phyloP scores from a whole-genome alignment of 2,329 filamentous ascomycete species.

The Cordyceps javanica region DNA sequence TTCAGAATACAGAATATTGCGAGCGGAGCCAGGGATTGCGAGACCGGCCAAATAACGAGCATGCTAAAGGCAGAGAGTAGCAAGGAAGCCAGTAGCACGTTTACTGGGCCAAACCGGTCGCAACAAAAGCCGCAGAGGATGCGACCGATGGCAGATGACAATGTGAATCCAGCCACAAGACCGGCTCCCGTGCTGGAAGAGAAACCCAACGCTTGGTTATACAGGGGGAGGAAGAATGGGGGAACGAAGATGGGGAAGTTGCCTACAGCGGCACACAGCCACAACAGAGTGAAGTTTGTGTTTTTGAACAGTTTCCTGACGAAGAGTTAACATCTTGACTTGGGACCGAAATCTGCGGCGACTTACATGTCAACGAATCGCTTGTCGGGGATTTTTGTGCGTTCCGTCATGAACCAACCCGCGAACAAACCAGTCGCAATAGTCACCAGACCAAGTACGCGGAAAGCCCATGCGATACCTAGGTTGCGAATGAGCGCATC shows the following conservation, averaged over 20 bases:
- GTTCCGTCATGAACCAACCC: constrained; percentile 46
- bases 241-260: constrained; percentile 57
- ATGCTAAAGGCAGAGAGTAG: constrained; percentile 50
- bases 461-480: constrained; percentile 50
- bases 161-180: constrained; percentile 55
- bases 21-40: constrained; percentile 46
- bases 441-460: constrained; percentile 40
- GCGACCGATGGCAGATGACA: constrained; percentile 52
- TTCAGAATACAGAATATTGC: constrained; percentile 55
- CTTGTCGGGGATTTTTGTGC: constrained; percentile 28
- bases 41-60: constrained; percentile 55
- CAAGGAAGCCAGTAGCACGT: constrained; percentile 46
- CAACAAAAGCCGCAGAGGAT: constrained; percentile 47
- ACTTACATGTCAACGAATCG: constrained; percentile 44
- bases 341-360: neutral
- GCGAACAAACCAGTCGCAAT: constrained; percentile 45
- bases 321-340: neutral
- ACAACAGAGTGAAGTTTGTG: constrained; percentile 44
- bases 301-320: constrained; percentile 46
- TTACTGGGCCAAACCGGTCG: constrained; percentile 50
- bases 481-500: constrained; percentile 47
- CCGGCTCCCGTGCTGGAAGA: constrained; percentile 46
- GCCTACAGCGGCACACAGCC: constrained; percentile 47
- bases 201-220: constrained; percentile 47
- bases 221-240: constrained; percentile 55